These are phyloP conservation scores for Pleurotus cornucopiae DNA, from an alignment of 768 basidiomycete species.

Conservation along the genomic window DNA sequence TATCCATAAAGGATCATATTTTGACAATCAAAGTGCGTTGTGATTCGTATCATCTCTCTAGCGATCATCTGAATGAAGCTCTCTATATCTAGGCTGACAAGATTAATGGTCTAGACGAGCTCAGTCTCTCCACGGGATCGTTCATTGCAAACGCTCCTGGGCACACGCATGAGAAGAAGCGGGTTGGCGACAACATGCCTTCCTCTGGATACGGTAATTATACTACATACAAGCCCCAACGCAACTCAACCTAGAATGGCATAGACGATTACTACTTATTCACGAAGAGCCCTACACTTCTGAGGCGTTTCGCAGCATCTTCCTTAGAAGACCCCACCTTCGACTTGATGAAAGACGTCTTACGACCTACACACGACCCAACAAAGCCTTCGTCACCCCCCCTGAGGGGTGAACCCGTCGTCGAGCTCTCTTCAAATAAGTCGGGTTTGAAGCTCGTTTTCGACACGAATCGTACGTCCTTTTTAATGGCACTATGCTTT, in stretches of 20 bases:
- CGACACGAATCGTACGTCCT: slow-evolving; percentile 63
- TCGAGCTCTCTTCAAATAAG: slow-evolving; percentile 49
- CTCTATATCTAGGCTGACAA: slow-evolving; percentile 39
- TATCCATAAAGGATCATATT: slow-evolving; percentile 47
- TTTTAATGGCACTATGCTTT: neutral
- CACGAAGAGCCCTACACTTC: slow-evolving; percentile 30
- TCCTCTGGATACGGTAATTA: slow-evolving; percentile 52
- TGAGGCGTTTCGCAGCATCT: slow-evolving; percentile 42
- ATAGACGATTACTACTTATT: slow-evolving; percentile 68
- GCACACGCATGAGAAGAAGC: slow-evolving; percentile 46
- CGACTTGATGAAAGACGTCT: slow-evolving; percentile 44
- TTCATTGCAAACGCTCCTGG: slow-evolving; percentile 43
- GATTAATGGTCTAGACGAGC: slow-evolving; percentile 46
- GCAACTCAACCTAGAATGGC: neutral
- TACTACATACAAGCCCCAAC: neutral
- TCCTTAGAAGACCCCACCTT: slow-evolving; percentile 33
- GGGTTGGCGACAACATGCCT: slow-evolving; percentile 57
- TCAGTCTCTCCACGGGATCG: slow-evolving; percentile 48
- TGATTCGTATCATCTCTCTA: no score
- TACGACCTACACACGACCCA: slow-evolving; percentile 26
- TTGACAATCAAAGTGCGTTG: slow-evolving; percentile 35
- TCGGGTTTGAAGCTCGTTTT: slow-evolving; percentile 61
- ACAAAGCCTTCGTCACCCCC: slow-evolving; percentile 15
- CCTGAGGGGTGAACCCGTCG: slow-evolving; percentile 32
- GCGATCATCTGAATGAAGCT: no score